These are phyloP conservation scores for Populus hybrid DNA, from an alignment of 441 rosid genomes.

Conservation along the genomic window DNA sequence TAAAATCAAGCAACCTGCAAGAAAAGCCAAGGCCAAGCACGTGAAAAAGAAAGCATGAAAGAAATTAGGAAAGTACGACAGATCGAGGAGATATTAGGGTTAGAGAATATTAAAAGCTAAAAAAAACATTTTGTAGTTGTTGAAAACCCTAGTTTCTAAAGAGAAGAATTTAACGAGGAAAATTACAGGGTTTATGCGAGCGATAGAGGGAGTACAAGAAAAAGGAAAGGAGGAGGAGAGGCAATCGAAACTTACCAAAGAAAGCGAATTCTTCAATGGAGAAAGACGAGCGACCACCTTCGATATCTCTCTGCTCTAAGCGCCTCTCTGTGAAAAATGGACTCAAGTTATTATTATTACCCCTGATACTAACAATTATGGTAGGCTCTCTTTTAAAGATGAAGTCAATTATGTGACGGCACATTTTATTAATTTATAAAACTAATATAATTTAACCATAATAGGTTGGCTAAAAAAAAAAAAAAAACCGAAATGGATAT, in stretches of 20 bases:
- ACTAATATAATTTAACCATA: no score
- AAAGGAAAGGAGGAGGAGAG: neutral
- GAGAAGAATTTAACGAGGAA: neutral
- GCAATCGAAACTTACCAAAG: neutral
- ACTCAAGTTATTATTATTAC: neutral
- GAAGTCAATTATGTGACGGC: no score
- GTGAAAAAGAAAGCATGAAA: neutral
- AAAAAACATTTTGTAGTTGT: neutral
- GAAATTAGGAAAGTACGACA: neutral
- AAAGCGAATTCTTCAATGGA: neutral
- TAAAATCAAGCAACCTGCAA: conserved; percentile 7
- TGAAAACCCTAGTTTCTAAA: neutral
- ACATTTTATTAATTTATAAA: no score
- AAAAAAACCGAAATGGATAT: no score
- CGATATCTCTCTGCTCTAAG: neutral
- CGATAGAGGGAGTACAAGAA: neutral
- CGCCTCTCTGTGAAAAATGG: neutral
- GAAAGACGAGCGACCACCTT: neutral
- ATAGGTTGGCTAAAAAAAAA: no score
- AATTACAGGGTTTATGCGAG: neutral
- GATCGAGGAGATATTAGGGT: neutral
- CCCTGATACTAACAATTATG: no score
- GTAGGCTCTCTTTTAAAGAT: no score
- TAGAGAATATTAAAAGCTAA: neutral
- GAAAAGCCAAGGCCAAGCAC: neutral